A percentile compares a stretch with the other conserved stretches of the same genome.
These are phyloP conservation scores for Aspergillus niger DNA, from an alignment of 2,329 filamentous ascomycete genomes.

Conservation along the genomic window DNA sequence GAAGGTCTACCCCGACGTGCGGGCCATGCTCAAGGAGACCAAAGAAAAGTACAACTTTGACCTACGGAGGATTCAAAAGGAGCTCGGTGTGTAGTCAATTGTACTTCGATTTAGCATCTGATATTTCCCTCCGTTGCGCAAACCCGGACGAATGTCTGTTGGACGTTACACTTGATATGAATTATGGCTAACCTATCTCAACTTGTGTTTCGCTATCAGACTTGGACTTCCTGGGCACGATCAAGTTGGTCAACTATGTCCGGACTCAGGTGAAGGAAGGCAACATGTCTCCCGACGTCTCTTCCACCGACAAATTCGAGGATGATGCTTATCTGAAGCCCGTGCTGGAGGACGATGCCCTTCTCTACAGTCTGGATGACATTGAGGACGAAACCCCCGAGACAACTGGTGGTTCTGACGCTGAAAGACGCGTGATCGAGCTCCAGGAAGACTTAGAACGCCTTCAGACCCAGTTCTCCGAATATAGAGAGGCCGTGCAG, in stretches of 20 bases:
- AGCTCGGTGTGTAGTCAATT: slow-evolving; percentile 45
- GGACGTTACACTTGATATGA: slow-evolving; percentile 4
- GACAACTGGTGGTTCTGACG: slow-evolving; percentile 33
- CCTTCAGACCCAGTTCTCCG: slow-evolving; percentile 63
- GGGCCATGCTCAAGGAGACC: slow-evolving; percentile 68
- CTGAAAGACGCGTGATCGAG: slow-evolving; percentile 56
- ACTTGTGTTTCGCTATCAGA: slow-evolving; percentile 43
- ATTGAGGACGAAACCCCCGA: slow-evolving; percentile 50
- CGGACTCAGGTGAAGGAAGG: slow-evolving; percentile 52
- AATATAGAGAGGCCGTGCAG: slow-evolving; percentile 66
- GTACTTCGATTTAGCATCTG: slow-evolving; percentile 9
- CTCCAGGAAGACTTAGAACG: slow-evolving; percentile 64
- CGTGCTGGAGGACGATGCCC: slow-evolving; percentile 81
- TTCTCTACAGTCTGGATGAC: slow-evolving; percentile 86
- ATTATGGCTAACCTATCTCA: slow-evolving; percentile 20
- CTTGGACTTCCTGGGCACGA: slow-evolving; percentile 71
- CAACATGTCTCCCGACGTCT: slow-evolving; percentile 55
- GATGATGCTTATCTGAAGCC: slow-evolving; percentile 82
- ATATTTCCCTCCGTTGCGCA: slow-evolving; percentile 14
- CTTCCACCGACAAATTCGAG: slow-evolving; percentile 65
- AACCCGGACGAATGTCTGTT: slow-evolving; percentile 11
- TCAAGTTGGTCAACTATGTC: slow-evolving; percentile 74
- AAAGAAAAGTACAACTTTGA: slow-evolving; percentile 68
- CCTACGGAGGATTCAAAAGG: slow-evolving; percentile 61
- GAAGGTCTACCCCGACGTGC: slow-evolving; percentile 64